Evolutionary conservation across 2,329 filamentous ascomycete genomes (phyloP).

Genomic region (Hypoxylon sp.): DNA sequence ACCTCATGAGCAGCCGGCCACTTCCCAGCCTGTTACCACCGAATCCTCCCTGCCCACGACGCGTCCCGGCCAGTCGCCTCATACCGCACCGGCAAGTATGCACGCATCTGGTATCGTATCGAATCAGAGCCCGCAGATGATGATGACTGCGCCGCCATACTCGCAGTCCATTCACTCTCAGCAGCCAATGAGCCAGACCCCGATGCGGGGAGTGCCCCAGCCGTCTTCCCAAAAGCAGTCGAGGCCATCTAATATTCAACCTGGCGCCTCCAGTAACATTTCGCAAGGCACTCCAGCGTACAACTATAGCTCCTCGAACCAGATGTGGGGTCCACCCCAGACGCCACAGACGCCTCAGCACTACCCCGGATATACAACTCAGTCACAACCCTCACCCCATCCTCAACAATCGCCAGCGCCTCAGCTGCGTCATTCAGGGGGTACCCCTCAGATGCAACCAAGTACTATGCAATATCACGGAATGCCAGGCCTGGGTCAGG

Average conservation of each 20-base stretch:
- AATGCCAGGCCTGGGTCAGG: conserved; percentile 73
- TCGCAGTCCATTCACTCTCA: conserved; percentile 79
- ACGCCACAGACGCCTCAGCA: conserved; percentile 74
- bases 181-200: conserved; percentile 79
- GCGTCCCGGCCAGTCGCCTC: conserved; percentile 71
- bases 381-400: conserved; percentile 65
- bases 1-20: conserved; percentile 81
- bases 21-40: conserved; percentile 63
- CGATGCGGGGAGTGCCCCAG: conserved; percentile 77
- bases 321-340: conserved; percentile 74
- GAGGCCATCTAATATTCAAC: conserved; percentile 72
- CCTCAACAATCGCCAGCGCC: conserved; percentile 70
- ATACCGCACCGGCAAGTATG: conserved; percentile 67
- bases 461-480: conserved; percentile 72
- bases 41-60: conserved; percentile 64
- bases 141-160: conserved; percentile 77
- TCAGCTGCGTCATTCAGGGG: conserved; percentile 71
- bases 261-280: conserved; percentile 68
- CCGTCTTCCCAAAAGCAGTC: conserved; percentile 74
- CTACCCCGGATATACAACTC: conserved; percentile 67
- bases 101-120: conserved; percentile 71
- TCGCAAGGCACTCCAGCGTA: conserved; percentile 69
- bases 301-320: conserved; percentile 72
- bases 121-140: conserved; percentile 75
- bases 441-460: conserved; percentile 69